Evolutionary conservation across 106 monocot genomes (phyloP).

Genomic region (Dendrobium catenatum): DNA sequence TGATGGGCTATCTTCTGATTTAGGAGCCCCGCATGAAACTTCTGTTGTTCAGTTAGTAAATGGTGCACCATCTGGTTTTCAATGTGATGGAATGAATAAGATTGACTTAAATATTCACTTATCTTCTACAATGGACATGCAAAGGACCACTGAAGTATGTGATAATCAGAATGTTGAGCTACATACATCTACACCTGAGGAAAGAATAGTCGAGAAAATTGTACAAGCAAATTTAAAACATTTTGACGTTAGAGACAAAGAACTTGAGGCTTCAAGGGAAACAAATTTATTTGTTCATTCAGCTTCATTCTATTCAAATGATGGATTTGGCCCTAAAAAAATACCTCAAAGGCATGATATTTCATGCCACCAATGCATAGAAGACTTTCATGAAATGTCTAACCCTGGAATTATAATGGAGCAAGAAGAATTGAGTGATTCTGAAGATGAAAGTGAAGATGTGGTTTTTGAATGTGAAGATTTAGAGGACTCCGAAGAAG

Average conservation of each 20-base stretch:
- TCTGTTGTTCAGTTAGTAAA: background rate
- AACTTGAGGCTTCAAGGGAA: slow-evolving; percentile 14
- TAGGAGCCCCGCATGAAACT: background rate
- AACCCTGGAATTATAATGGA: slow-evolving; percentile 83
- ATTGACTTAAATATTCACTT: slow-evolving; percentile 74
- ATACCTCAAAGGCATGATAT: slow-evolving; percentile 1
- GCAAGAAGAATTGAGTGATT: slow-evolving; percentile 96
- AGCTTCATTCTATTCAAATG: slow-evolving; percentile 4
- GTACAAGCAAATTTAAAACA: background rate
- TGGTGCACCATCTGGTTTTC: slow-evolving; percentile 17
- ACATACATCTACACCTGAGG: background rate
- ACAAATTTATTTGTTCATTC: slow-evolving; percentile 4
- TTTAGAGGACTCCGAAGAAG: slow-evolving; percentile 89
- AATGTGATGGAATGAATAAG: slow-evolving; percentile 36
- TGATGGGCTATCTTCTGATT: slow-evolving; percentile 7
- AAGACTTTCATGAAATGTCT: slow-evolving; percentile 34
- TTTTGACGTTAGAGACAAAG: background rate
- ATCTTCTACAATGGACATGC: slow-evolving; percentile 26
- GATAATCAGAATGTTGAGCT: slow-evolving; percentile 13
- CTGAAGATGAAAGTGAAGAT: slow-evolving; percentile 75
- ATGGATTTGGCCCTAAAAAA: background rate
- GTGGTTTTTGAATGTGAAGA: slow-evolving; percentile 92
- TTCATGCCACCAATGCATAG: slow-evolving; percentile 9
- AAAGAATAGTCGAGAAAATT: slow-evolving; percentile 12
- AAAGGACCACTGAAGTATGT: slow-evolving; percentile 3